Base-by-base conservation (phyloP, 2,329 filamentous ascomycete genomes). In the Microdochium bolleyi region DNA sequence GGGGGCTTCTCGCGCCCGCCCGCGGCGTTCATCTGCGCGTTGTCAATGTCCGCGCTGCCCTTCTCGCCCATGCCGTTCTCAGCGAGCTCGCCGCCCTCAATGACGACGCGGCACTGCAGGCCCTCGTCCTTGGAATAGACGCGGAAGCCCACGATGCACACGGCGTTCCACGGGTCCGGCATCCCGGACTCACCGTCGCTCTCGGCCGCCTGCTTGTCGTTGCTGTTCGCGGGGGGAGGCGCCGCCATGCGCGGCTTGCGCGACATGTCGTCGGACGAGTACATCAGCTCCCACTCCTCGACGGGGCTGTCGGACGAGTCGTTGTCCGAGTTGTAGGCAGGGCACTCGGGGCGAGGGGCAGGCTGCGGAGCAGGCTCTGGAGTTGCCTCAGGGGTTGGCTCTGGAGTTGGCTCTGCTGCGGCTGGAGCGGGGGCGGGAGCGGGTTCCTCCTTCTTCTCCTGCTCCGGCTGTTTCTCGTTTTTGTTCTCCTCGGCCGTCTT, bases 301-400 rank as follows among this genome's bases (percentile, higher is more conserved):
- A 84, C 72, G 0, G 82, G 82, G 7, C 78, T 82, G 48, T 83
- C 81, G 0, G 79, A 83, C 0, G 79, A 82, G 52, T 83, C 76
- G 32, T 74, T 74, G 5, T 76, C 76, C 0, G 76, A 78, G 1
- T 73, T 71, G 54, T 73, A 71, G 49, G 55, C 50, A 25, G 60
- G 58, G 10, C 58, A 54, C 22, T 55, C 48, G n/a, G 56, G 57
- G 16, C 54, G 49, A 21, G 49, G 38, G 3, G 51, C 24, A 9
- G 32, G 53, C 3, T 52, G 41, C 25, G 57, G 51, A 7, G 49
- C 10, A 4, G 57, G 55, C 52, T 51, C 21, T 48, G 50, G n/a
- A n/a, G n/a, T n/a, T n/a, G n/a, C n/a, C 27, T 50, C 34, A n/a
- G 10, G n/a, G 10, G 13, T 55, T 49, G 10, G 49, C 38, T 4